phyloP scores from a whole-genome alignment of 2,329 filamentous ascomycete genomes.

The Juglanconis oblonga region DNA sequence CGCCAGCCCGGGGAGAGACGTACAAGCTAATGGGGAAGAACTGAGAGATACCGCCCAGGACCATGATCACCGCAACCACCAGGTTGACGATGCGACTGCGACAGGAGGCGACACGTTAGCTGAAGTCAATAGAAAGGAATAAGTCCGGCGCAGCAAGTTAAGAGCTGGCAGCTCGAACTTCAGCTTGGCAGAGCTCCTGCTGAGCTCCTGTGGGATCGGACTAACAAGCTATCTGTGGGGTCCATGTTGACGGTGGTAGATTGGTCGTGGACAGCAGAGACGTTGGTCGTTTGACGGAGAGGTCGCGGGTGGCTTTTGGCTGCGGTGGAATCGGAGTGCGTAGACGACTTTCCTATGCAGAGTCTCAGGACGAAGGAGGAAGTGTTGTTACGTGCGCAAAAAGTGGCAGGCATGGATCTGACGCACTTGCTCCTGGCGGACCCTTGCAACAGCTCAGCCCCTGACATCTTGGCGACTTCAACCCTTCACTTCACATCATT shows the following conservation, averaged over 20 bases:
- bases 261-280: too few species aligned
- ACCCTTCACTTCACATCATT: too few species aligned
- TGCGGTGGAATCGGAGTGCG: too few species aligned
- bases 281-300: too few species aligned
- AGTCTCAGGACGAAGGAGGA: too few species aligned
- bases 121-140: background rate
- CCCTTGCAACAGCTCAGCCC: too few species aligned
- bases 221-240: conserved; percentile 89
- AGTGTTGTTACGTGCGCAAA: too few species aligned
- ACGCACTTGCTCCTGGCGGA: too few species aligned
- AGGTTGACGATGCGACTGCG: conserved; percentile 91
- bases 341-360: too few species aligned
- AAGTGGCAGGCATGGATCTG: too few species aligned
- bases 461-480: too few species aligned
- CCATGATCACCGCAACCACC: conserved; percentile 79
- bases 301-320: too few species aligned
- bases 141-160: background rate
- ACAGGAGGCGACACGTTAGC: conserved; percentile 31
- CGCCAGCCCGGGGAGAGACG: conserved; percentile 30
- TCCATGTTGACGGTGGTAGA: conserved; percentile 61
- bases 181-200: conserved; percentile 2
- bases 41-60: conserved; percentile 76
- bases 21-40: conserved; percentile 64
- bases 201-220: conserved; percentile 24
- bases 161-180: background rate